Evolutionary conservation across 2,329 filamentous ascomycete species (phyloP).

Genomic region (Mycosphaerella sp.): DNA sequence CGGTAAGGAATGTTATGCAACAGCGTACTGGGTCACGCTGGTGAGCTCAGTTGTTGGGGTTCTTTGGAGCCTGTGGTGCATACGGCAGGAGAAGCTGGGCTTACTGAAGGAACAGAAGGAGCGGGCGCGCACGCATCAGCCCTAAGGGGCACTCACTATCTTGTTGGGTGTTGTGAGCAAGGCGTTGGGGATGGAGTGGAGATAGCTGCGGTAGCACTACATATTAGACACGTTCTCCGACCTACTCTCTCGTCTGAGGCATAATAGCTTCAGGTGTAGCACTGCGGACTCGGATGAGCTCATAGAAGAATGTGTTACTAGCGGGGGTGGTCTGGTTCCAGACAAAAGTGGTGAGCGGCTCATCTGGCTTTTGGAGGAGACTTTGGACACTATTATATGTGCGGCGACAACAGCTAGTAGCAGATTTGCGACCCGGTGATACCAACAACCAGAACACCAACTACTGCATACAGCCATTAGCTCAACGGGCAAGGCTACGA

Average conservation of each 20-base stretch:
- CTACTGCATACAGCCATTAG: slow-evolving; percentile 10
- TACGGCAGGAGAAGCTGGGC: slow-evolving; percentile 38
- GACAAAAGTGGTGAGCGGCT: too few relatives aligned
- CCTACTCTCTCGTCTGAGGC: not conserved
- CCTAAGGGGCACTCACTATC: slow-evolving; percentile 5
- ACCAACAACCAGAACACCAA: slow-evolving; percentile 7
- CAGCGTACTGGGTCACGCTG: slow-evolving; percentile 75
- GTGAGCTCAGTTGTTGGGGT: slow-evolving; percentile 64
- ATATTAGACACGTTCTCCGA: not conserved
- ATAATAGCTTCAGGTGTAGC: too few relatives aligned
- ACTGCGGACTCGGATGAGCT: too few relatives aligned
- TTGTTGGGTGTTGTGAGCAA: not conserved
- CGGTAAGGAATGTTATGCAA: slow-evolving; percentile 72
- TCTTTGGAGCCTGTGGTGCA: slow-evolving; percentile 63
- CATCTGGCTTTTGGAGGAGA: too few relatives aligned
- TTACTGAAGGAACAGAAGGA: slow-evolving; percentile 19
- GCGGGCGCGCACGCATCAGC: slow-evolving; percentile 15
- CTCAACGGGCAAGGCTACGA: slow-evolving; percentile 2
- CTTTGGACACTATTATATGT: not conserved
- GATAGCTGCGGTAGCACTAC: not conserved
- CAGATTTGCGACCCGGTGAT: not conserved
- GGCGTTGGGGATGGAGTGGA: not conserved
- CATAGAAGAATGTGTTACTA: too few relatives aligned
- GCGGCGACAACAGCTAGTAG: not conserved
- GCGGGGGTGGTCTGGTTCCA: too few relatives aligned